A percentile compares a stretch with the other conserved stretches of the same genome.
These are phyloP conservation scores for Neckera pumila DNA, from an alignment of 225 moss, liverwort and hornwort species.

Conservation along the genomic window DNA sequence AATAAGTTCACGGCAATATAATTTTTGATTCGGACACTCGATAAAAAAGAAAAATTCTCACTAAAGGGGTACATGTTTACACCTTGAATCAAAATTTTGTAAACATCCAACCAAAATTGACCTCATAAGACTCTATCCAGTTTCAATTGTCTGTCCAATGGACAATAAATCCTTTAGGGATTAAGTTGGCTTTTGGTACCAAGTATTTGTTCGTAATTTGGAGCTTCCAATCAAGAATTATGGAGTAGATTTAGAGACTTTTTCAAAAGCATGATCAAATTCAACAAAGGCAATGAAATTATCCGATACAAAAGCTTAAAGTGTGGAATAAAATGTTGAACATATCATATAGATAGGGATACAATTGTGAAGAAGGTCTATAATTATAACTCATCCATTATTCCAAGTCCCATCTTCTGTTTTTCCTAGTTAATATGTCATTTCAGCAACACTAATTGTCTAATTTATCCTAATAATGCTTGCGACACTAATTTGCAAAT, in stretches of 20 bases:
- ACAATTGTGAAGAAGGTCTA: rapidly evolving
- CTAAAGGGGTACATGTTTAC: too few relatives aligned
- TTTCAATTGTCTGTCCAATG: too few relatives aligned
- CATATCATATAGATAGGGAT: rapidly evolving
- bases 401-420: rapidly evolving
- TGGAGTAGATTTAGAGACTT: rapidly evolving
- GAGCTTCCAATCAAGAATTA: background rate
- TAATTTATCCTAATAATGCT: background rate
- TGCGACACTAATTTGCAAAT: background rate
- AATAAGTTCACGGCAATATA: too few relatives aligned
- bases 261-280: background rate
- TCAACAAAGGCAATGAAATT: too few relatives aligned
- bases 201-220: background rate
- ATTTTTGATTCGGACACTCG: too few relatives aligned
- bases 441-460: background rate
- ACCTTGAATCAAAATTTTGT: too few relatives aligned
- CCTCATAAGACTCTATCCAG: too few relatives aligned
- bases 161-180: too few relatives aligned
- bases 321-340: background rate
- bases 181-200: background rate
- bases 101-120: too few relatives aligned
- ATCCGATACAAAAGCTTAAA: too few relatives aligned
- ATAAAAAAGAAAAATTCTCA: too few relatives aligned
- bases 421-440: background rate
- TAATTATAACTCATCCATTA: background rate